Percentiles rank a stretch among this genome's conserved stretches.
Conservation (phyloP, 768 basidiomycete genomes). For the Trametes cingulata region DNA sequence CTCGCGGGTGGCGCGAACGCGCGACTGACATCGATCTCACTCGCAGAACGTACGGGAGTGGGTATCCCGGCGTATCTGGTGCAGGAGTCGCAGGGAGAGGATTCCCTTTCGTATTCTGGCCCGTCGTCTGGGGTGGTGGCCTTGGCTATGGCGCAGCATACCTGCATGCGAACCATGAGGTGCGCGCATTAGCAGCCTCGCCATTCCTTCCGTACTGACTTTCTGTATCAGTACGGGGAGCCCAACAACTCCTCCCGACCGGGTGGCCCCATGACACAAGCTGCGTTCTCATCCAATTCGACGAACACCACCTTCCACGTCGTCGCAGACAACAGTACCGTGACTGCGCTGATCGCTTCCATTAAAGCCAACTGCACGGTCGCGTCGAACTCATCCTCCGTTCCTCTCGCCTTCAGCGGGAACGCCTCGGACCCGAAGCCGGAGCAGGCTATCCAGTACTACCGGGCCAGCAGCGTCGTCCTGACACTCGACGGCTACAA, state of each 20-base stretch:
- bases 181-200: slow-evolving; percentile 22
- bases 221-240: slow-evolving; percentile 39
- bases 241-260: slow-evolving; percentile 38
- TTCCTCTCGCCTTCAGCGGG: slow-evolving; percentile 36
- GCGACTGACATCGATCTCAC: background rate
- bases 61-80: slow-evolving; percentile 52
- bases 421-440: slow-evolving; percentile 25
- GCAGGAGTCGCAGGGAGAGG: slow-evolving; percentile 49
- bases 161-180: slow-evolving; percentile 42
- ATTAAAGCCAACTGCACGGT: slow-evolving; percentile 33
- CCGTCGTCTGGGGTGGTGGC: slow-evolving; percentile 49
- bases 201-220: slow-evolving; percentile 29
- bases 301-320: slow-evolving; percentile 35
- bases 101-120: slow-evolving; percentile 73
- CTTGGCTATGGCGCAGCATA: slow-evolving; percentile 35
- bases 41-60: slow-evolving; percentile 58
- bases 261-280: slow-evolving; percentile 33
- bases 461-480: slow-evolving; percentile 63
- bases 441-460: slow-evolving; percentile 50
- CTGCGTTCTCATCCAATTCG: slow-evolving; percentile 31
- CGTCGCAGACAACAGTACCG: slow-evolving; percentile 38
- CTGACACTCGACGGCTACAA: slow-evolving; percentile 69
- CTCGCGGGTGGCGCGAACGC: background rate
- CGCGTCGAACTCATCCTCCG: slow-evolving; percentile 30
- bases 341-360: slow-evolving; percentile 33